These are phyloP conservation scores for Geranium rotundifolium DNA, from an alignment of 345 rosid species.

Conservation along the genomic window DNA sequence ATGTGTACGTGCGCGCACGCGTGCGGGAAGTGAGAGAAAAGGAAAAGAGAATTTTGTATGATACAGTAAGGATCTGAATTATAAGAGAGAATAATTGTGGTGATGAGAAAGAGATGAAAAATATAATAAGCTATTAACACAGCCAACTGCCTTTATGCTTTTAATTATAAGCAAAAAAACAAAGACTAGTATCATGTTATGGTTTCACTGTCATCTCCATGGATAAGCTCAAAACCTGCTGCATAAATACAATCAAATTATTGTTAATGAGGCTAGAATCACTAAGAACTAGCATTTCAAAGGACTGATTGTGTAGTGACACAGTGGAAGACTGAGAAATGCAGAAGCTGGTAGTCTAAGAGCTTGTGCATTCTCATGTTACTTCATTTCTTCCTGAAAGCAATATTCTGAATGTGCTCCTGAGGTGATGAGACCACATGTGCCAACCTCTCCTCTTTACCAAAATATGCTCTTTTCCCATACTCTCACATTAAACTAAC, in stretches of 20 bases:
- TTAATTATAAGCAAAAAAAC: neutral
- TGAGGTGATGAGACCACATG: slow-evolving; percentile 10
- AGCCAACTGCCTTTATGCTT: neutral
- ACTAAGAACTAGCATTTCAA: neutral
- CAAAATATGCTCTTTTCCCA: neutral
- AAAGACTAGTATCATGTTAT: too few relatives aligned
- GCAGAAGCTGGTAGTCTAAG: slow-evolving; percentile 13
- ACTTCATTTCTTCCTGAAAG: slow-evolving; percentile 13
- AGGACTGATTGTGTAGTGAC: slow-evolving; percentile 9
- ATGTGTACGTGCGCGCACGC: slow-evolving; percentile 29
- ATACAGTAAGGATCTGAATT: neutral
- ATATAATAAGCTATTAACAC: neutral
- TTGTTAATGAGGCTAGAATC: too few relatives aligned
- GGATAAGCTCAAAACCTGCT: too few relatives aligned
- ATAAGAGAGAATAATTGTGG: slow-evolving; percentile 3
- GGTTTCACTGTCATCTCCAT: too few relatives aligned
- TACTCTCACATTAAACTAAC: neutral
- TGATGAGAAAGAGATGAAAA: slow-evolving; percentile 6
- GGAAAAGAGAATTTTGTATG: neutral
- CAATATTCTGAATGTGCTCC: neutral
- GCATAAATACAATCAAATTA: neutral
- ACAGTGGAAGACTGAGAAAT: slow-evolving; percentile 6
- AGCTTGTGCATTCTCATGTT: slow-evolving; percentile 38
- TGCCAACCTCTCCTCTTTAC: slow-evolving; percentile 4
- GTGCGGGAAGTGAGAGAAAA: slow-evolving; percentile 1